Evolutionary conservation across 2,329 filamentous ascomycete genomes (phyloP).

Genomic region (Claviceps sp.): DNA sequence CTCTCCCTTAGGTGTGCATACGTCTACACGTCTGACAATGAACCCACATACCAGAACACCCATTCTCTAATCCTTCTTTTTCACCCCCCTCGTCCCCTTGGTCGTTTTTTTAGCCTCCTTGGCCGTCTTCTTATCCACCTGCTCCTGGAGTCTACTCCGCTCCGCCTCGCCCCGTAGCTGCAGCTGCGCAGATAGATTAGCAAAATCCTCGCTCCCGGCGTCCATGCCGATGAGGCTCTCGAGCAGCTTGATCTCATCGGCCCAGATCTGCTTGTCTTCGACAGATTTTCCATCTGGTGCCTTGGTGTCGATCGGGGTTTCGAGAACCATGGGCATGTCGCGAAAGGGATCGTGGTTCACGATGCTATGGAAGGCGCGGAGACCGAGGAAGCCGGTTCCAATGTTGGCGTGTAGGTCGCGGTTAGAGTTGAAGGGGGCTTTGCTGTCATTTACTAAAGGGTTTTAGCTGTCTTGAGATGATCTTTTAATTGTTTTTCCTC

Average conservation of each 20-base stretch:
- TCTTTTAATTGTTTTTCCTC: too few species aligned
- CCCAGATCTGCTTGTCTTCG: slow-evolving; percentile 79
- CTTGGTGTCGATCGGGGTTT: slow-evolving; percentile 79
- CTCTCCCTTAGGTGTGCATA: too few species aligned
- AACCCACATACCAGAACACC: too few species aligned
- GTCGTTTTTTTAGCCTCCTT: slow-evolving; percentile 30
- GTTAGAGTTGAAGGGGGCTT: slow-evolving; percentile 69
- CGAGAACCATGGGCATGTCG: slow-evolving; percentile 77
- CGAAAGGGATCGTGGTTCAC: slow-evolving; percentile 71
- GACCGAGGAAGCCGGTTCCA: slow-evolving; percentile 81
- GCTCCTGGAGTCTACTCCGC: slow-evolving; percentile 60
- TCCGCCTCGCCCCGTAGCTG: slow-evolving; percentile 56
- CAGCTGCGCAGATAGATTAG: slow-evolving; percentile 47
- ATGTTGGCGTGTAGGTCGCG: slow-evolving; percentile 94
- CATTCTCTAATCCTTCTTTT: neutral
- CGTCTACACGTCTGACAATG: too few species aligned
- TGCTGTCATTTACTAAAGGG: slow-evolving; percentile 70
- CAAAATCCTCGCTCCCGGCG: slow-evolving; percentile 59
- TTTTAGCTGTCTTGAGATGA: neutral
- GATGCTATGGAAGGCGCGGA: slow-evolving; percentile 80
- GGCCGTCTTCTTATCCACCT: slow-evolving; percentile 61
- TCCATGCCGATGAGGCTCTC: slow-evolving; percentile 83
- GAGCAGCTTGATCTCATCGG: slow-evolving; percentile 84
- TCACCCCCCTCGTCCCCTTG: slow-evolving; percentile 1
- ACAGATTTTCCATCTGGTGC: slow-evolving; percentile 50